phyloP scores from a whole-genome alignment of 345 rosid species.

The Lumnitzera racemosa region DNA sequence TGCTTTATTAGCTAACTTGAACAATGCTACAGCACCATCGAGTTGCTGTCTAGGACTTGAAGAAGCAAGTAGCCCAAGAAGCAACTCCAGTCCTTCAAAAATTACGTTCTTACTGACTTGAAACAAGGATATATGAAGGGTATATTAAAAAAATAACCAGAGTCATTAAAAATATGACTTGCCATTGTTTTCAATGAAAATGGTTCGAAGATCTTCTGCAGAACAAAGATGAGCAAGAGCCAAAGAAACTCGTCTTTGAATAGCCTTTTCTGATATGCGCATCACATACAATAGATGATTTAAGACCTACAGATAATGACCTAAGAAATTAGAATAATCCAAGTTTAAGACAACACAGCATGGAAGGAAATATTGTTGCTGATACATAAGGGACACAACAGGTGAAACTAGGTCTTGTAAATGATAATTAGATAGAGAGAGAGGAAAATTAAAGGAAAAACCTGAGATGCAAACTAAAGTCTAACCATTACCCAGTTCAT shows the following conservation, averaged over 20 bases:
- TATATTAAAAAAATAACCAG: neutral
- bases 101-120: slow-evolving; percentile 13
- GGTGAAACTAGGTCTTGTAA: too few species aligned
- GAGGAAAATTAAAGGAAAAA: too few species aligned
- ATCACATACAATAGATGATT: slow-evolving; percentile 77
- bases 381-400: too few species aligned
- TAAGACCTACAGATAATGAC: slow-evolving; percentile 53
- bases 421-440: too few species aligned
- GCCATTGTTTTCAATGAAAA: slow-evolving; percentile 83
- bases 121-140: neutral
- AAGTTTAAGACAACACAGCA: too few species aligned
- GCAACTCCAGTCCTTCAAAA: slow-evolving; percentile 76
- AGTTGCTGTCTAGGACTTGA: slow-evolving; percentile 70
- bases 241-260: slow-evolving; percentile 82
- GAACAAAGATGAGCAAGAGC: slow-evolving; percentile 97
- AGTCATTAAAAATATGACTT: slow-evolving; percentile 19
- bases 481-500: neutral
- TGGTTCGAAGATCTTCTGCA: slow-evolving; percentile 73
- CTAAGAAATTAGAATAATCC: slow-evolving; percentile 6
- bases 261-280: slow-evolving; percentile 76
- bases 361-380: too few species aligned
- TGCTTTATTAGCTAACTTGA: slow-evolving; percentile 79
- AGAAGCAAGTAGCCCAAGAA: slow-evolving; percentile 84
- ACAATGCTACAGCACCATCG: slow-evolving; percentile 91
- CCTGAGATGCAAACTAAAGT: too few species aligned